Evolutionary conservation across 2,329 filamentous ascomycete genomes (phyloP).

Genomic region (Nigrospora sphaerica): DNA sequence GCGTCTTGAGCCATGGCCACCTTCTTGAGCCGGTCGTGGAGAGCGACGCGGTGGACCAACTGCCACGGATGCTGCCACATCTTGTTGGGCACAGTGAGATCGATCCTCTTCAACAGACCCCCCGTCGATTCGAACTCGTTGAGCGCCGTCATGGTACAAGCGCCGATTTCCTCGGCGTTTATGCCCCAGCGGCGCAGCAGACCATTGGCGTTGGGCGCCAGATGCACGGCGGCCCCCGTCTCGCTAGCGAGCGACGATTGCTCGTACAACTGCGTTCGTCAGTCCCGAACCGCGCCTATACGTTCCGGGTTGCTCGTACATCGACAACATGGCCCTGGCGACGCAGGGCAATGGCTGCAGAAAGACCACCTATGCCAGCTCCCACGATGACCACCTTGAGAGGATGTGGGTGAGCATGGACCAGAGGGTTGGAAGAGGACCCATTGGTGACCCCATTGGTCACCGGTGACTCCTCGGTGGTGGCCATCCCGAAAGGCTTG

Average conservation of each 20-base stretch:
- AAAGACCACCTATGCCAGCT: constrained; percentile 45
- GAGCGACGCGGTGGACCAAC: constrained; percentile 43
- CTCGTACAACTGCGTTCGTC: constrained; percentile 41
- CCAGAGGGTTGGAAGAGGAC: constrained; percentile 5
- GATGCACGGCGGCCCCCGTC: constrained; percentile 53
- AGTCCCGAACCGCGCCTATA: background rate
- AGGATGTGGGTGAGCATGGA: constrained; percentile 8
- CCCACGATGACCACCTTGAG: constrained; percentile 21
- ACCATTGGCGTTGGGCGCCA: constrained; percentile 55
- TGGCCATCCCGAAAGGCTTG: constrained; percentile 2
- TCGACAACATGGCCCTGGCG: constrained; percentile 42
- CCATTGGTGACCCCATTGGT: constrained; percentile 5
- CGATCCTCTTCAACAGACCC: constrained; percentile 15
- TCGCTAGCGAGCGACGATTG: constrained; percentile 49
- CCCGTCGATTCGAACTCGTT: constrained; percentile 12
- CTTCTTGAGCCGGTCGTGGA: constrained; percentile 45
- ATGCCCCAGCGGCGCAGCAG: constrained; percentile 37
- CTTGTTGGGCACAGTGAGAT: constrained; percentile 28
- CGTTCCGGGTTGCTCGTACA: constrained; percentile 9
- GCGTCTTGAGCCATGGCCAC: constrained; percentile 29
- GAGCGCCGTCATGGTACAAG: constrained; percentile 16
- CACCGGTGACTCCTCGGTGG: background rate
- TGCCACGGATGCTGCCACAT: constrained; percentile 46
- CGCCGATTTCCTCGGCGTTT: constrained; percentile 28
- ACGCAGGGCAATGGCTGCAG: constrained; percentile 44